These are phyloP conservation scores for Flaveria sonorensis DNA, from an alignment of 129 eudicot genomes.

Conservation along the genomic window DNA sequence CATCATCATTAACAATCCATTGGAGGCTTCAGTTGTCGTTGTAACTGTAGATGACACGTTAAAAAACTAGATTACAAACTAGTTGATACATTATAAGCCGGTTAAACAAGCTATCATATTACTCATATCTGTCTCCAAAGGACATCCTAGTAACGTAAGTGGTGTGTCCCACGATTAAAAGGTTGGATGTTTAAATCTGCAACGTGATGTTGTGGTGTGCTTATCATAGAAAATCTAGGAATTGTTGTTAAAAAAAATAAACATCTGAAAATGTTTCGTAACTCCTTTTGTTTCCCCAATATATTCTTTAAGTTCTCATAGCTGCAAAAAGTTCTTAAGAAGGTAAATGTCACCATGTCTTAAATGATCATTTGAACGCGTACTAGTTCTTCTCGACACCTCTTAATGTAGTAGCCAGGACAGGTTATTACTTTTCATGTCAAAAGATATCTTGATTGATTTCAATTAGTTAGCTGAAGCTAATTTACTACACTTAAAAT, in stretches of 20 bases:
- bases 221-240: too few relatives aligned
- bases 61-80: background rate
- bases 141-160: too few relatives aligned
- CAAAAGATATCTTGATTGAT: background rate
- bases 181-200: too few relatives aligned
- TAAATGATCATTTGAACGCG: background rate
- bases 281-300: background rate
- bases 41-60: slow-evolving; percentile 8
- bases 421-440: background rate
- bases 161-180: too few relatives aligned
- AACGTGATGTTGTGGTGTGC: too few relatives aligned
- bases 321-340: background rate
- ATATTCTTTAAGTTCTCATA: background rate
- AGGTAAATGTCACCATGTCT: background rate
- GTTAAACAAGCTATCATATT: background rate
- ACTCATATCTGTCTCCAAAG: too few relatives aligned
- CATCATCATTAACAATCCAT: slow-evolving; percentile 25
- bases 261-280: too few relatives aligned
- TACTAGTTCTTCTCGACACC: background rate
- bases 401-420: background rate
- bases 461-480: background rate
- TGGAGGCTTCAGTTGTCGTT: background rate
- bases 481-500: background rate
- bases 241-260: too few relatives aligned
- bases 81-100: background rate